phyloP scores from a whole-genome alignment of 2,329 filamentous ascomycete genomes.

The Diatrype stigma region DNA sequence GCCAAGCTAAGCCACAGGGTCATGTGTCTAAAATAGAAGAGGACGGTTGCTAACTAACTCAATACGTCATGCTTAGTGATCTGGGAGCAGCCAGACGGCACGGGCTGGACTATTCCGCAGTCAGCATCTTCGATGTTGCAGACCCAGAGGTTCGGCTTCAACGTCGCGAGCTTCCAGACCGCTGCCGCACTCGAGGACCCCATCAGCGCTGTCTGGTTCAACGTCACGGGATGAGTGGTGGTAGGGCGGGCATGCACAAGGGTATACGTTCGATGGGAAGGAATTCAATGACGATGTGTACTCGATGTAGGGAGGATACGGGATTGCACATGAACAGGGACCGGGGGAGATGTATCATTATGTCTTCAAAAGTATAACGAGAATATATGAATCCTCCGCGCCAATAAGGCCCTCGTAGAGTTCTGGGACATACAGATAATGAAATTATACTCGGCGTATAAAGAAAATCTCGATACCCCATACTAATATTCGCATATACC shows the following conservation, averaged over 20 bases:
- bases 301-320: no score
- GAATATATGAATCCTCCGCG: no score
- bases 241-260: no score
- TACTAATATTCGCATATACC: background rate
- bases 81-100: conserved; percentile 29
- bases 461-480: background rate
- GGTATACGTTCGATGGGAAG: no score
- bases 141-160: conserved; percentile 28
- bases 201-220: conserved; percentile 30
- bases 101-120: conserved; percentile 27
- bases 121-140: conserved; percentile 26
- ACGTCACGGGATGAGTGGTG: conserved; percentile 24
- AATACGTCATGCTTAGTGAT: conserved; percentile 13
- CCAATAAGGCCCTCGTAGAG: no score
- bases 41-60: no score
- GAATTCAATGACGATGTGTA: no score
- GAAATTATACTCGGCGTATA: background rate
- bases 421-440: no score
- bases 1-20: no score
- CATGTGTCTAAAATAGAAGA: no score
- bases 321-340: no score
- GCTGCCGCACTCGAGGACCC: conserved; percentile 24
- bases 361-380: background rate
- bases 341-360: no score
- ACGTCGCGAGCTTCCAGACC: conserved; percentile 27